A percentile compares a stretch with the other conserved stretches of the same genome.
These are phyloP conservation scores for Amoebophrya sp. DNA, from an alignment of 169 alveolate species.

Conservation along the genomic window DNA sequence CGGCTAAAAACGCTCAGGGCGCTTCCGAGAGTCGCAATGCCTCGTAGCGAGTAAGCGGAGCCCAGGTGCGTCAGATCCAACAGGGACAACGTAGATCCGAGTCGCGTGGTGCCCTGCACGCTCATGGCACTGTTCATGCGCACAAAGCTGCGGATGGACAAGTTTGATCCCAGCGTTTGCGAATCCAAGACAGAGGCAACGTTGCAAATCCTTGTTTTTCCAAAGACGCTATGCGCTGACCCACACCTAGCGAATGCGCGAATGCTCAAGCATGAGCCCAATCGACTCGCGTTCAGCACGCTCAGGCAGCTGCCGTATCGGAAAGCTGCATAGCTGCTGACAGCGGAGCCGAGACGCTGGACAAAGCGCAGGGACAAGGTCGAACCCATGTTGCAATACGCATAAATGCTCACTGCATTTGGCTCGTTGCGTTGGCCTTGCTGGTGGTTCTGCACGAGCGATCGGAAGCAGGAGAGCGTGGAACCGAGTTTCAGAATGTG, in stretches of 20 bases:
- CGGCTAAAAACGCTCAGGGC: not conserved
- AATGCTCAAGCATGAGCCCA: slow-evolving; percentile 19
- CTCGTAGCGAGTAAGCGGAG: not conserved
- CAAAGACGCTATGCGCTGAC: not conserved
- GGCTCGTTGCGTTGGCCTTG: not conserved
- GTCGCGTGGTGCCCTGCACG: not conserved
- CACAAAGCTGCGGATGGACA: not conserved
- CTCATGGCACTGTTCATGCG: not conserved
- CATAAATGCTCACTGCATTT: not conserved
- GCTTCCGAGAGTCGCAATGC: not conserved
- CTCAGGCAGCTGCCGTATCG: not conserved
- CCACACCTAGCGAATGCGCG: slow-evolving; percentile 11
- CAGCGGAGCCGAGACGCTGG: not conserved
- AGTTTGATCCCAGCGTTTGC: not conserved
- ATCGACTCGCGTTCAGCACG: not conserved
- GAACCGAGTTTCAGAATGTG: slow-evolving; percentile 23
- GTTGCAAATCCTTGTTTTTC: not conserved
- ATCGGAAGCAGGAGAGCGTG: not conserved
- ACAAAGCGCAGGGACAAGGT: not conserved
- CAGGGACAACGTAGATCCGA: slow-evolving; percentile 17
- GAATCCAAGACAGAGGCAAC: not conserved
- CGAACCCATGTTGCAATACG: not conserved
- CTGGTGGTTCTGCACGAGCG: not conserved
- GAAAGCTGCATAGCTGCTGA: not conserved
- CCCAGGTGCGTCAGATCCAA: not conserved